These are phyloP conservation scores for Erodium trifolium DNA, from an alignment of 441 rosid species.

Conservation along the genomic window DNA sequence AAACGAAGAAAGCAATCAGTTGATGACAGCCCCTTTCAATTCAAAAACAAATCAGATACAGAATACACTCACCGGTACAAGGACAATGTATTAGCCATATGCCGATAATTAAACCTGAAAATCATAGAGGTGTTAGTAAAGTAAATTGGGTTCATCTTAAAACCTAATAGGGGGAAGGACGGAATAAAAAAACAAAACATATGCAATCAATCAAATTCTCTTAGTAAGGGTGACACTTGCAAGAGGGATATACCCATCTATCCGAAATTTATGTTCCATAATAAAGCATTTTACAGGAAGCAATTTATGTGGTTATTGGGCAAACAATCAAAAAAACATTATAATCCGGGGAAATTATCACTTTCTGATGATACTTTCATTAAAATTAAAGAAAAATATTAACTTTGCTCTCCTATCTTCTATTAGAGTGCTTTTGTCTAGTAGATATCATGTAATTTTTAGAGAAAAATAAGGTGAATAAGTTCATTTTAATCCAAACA, in stretches of 20 bases:
- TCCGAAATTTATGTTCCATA: neutral
- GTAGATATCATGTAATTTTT: no score
- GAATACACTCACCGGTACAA: constrained; percentile 55
- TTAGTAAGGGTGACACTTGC: neutral
- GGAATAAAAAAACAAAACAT: neutral
- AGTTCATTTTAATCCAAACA: neutral
- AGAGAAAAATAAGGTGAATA: neutral
- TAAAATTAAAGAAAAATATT: no score
- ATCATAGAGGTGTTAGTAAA: neutral
- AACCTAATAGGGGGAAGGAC: neutral
- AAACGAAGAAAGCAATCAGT: constrained; percentile 10
- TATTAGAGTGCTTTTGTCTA: no score
- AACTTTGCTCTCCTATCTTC: neutral
- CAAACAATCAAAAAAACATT: neutral
- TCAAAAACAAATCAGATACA: constrained; percentile 8
- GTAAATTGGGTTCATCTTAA: neutral
- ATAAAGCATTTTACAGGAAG: neutral
- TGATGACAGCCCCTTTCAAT: neutral
- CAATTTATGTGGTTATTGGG: neutral
- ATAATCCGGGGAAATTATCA: no score
- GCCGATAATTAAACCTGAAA: constrained; percentile 91
- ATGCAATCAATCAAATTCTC: neutral
- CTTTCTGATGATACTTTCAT: no score
- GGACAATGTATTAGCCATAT: constrained; percentile 94
- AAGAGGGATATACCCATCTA: neutral